These are phyloP conservation scores for Conticribra weissflogii DNA, from an alignment of 108 stramenopile genomes.

Conservation along the genomic window DNA sequence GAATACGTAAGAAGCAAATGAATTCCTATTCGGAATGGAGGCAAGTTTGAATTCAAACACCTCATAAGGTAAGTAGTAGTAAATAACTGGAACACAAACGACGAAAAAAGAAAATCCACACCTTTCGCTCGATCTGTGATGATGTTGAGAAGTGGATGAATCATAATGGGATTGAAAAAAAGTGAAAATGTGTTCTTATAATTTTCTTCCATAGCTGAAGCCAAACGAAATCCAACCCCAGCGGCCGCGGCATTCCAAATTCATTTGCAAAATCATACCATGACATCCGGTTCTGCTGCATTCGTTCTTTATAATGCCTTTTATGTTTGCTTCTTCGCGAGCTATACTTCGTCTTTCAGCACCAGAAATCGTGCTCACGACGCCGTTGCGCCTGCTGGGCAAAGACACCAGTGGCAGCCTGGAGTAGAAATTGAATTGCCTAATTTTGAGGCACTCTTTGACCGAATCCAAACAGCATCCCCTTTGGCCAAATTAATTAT, in stretches of 20 bases:
- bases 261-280: neutral
- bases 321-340: conserved; percentile 10
- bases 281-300: neutral
- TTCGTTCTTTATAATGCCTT: conserved; percentile 8
- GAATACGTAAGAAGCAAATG: no score
- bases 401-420: conserved; percentile 22
- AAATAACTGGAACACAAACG: no score
- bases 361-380: conserved; percentile 1
- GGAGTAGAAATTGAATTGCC: conserved; percentile 49
- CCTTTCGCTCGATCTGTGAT: no score
- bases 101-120: no score
- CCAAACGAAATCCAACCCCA: neutral
- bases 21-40: no score
- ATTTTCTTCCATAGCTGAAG: neutral
- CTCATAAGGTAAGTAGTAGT: no score
- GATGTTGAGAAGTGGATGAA: no score
- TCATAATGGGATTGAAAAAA: no score
- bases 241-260: neutral
- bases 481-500: conserved; percentile 46
- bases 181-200: neutral
- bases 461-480: conserved; percentile 42
- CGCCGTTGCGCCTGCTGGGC: conserved; percentile 8
- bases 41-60: no score
- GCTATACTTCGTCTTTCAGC: conserved; percentile 22
- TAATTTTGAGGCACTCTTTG: conserved; percentile 44